A percentile compares a stretch with the other conserved stretches of the same genome.
Conservation (phyloP, 176 grass and related monocot genomes). For the Aegilops umbellulata region DNA sequence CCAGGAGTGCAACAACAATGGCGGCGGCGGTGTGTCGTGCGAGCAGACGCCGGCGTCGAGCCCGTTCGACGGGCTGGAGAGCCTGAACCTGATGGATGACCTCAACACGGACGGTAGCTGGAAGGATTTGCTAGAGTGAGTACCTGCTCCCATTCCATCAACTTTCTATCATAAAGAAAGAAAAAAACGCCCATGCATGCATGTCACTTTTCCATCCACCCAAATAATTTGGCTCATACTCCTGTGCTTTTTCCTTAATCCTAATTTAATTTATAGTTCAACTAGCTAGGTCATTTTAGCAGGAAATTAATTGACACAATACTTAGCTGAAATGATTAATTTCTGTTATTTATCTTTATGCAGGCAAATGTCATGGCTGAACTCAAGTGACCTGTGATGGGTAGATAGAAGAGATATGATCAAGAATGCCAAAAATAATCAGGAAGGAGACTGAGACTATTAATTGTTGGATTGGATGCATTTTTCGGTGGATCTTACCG, state of each 20-base stretch:
- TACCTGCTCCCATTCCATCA: conserved; percentile 11
- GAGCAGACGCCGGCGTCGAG: conserved; percentile 47
- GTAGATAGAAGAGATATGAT: conserved; percentile 10
- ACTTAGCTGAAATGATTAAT: background rate
- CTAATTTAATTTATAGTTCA: background rate
- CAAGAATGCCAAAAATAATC: background rate
- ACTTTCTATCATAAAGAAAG: background rate
- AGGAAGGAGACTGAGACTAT: background rate
- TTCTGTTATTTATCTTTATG: conserved; percentile 3
- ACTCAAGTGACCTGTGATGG: conserved; percentile 25
- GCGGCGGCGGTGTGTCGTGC: background rate
- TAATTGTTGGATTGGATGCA: conserved; percentile 31
- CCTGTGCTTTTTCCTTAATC: background rate
- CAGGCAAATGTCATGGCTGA: conserved; percentile 71
- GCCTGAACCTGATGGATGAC: conserved; percentile 52
- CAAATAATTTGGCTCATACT: background rate
- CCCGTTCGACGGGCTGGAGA: conserved; percentile 54
- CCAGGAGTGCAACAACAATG: conserved; percentile 16
- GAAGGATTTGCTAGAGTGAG: conserved; percentile 85
- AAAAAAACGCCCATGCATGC: background rate
- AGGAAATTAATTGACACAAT: background rate
- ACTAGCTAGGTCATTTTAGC: background rate
- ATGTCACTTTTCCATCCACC: background rate
- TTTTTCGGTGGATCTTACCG: background rate
- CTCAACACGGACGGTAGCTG: conserved; percentile 51